Evolutionary conservation across 257 asterid species (phyloP), one percentile per base, ranked within the genome.

Genomic region (Plantago major): DNA sequence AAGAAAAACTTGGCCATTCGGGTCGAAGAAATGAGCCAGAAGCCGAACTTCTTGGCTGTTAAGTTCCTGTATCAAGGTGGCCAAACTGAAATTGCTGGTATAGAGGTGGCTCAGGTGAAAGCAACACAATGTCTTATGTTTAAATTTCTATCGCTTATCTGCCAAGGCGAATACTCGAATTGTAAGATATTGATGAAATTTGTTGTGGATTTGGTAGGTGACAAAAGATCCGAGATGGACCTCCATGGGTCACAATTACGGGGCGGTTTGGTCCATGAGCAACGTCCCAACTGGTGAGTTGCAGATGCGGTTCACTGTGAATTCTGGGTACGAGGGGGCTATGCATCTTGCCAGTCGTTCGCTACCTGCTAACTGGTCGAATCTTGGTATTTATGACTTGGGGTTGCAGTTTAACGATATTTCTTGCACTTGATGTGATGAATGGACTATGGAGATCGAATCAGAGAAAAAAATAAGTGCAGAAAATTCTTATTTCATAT

Each of bases 211-310:
- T 10, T n/a, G 69, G 38, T 33, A 84, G 94, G 86, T 74, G 37
- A 95, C 86, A 13, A 56, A 83, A 6, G 14, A 6, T 1, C 40
- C 81, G 17, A 77, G 60, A 38, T 90, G 96, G 96, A 63, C 13
- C 9, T 82, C 17, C 79, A 65, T 90, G 95, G 80, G 76, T 63
- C 74, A 88, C 46, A 79, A 69, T 19, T 56, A 82, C 19, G 94
- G 95, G 17, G 96, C 90, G 4, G 66, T 90, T 17, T 90, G 97
- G 97, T 83, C 83, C 13, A 83, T 89, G n/a, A 80, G 85, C 57
- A 70, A 87, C 66, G 90, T 83, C 6, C 96, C 96, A 3, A 62
- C 18, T 9, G 97, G 97, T 58, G 37, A 81, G 0, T 43, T 90
- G 82, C 90, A 84, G 57, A 71, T 90, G 14, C 73, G 93, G 54